phyloP scores from a whole-genome alignment of 2,329 filamentous ascomycete species.

The Bipolaris bicolor region DNA sequence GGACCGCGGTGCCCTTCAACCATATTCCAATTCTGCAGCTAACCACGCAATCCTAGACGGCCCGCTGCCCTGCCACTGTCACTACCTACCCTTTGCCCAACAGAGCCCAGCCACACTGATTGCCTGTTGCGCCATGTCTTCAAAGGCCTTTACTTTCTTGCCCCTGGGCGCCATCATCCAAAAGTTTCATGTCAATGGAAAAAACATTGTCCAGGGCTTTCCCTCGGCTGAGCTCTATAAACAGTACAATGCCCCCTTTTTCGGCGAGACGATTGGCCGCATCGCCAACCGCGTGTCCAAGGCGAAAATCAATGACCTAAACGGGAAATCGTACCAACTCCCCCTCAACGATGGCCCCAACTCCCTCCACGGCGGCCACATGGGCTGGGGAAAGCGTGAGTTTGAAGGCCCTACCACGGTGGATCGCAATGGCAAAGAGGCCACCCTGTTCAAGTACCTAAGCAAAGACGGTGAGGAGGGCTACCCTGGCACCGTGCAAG shows the following conservation, averaged over 20 bases:
- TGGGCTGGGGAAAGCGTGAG: slow-evolving; percentile 81
- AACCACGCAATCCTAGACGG: slow-evolving; percentile 11
- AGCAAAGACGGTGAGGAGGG: slow-evolving; percentile 87
- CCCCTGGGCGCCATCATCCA: slow-evolving; percentile 81
- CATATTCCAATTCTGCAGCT: slow-evolving; percentile 4
- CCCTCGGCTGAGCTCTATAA: slow-evolving; percentile 76
- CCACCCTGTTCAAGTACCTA: slow-evolving; percentile 57
- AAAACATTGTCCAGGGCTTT: slow-evolving; percentile 91
- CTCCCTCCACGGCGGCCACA: slow-evolving; percentile 60
- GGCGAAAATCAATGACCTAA: slow-evolving; percentile 74
- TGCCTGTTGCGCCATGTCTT: slow-evolving; percentile 32
- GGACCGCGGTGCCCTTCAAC: slow-evolving; percentile 1
- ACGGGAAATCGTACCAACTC: slow-evolving; percentile 72
- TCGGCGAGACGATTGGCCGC: slow-evolving; percentile 91
- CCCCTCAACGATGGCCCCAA: slow-evolving; percentile 79
- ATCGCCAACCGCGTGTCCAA: slow-evolving; percentile 79
- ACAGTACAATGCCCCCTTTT: slow-evolving; percentile 76
- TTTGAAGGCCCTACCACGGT: slow-evolving; percentile 73
- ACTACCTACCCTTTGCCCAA: background rate
- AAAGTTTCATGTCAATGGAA: slow-evolving; percentile 74
- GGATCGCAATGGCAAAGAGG: slow-evolving; percentile 56
- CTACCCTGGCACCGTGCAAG: slow-evolving; percentile 84
- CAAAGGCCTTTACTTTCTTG: slow-evolving; percentile 63
- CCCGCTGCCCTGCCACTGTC: background rate
- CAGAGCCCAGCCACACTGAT: slow-evolving; percentile 7